Evolutionary conservation across 1,284 basidiomycete genomes (phyloP).

Genomic region (Trametes pubescens): DNA sequence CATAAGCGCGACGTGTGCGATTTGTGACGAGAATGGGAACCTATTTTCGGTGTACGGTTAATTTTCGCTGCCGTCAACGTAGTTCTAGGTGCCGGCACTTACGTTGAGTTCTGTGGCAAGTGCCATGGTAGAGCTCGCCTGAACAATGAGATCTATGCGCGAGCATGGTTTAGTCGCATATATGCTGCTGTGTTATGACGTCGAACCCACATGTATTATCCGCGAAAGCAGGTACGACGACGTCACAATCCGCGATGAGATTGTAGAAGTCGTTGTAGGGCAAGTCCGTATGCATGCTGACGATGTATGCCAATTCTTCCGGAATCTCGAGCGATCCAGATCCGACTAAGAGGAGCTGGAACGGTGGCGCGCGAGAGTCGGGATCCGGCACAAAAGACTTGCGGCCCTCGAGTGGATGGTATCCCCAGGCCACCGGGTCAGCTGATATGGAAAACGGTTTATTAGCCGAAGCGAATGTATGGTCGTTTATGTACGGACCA

Average conservation of each 20-base stretch:
- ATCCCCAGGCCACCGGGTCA: conserved; percentile 47
- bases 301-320: conserved; percentile 44
- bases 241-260: conserved; percentile 47
- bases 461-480: not conserved
- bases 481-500: conserved; percentile 23
- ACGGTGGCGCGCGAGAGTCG: conserved; percentile 38
- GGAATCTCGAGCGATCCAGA: conserved; percentile 46
- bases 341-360: conserved; percentile 46
- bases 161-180: not conserved
- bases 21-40: conserved; percentile 48
- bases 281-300: conserved; percentile 43
- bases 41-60: conserved; percentile 28
- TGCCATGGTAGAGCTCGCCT: conserved; percentile 49
- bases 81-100: conserved; percentile 2
- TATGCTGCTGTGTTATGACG: not conserved
- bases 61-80: too few relatives aligned
- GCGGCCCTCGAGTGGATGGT: conserved; percentile 42
- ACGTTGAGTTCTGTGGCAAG: conserved; percentile 48
- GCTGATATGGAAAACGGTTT: conserved; percentile 33
- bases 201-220: conserved; percentile 35
- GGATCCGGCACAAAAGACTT: conserved; percentile 39
- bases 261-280: conserved; percentile 46
- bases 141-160: conserved; percentile 40
- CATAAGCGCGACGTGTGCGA: conserved; percentile 46
- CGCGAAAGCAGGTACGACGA: conserved; percentile 49